Evolutionary conservation across 1,284 basidiomycete species (phyloP), one percentile per base, ranked within the genome.

Genomic region (Naganishia sp.): DNA sequence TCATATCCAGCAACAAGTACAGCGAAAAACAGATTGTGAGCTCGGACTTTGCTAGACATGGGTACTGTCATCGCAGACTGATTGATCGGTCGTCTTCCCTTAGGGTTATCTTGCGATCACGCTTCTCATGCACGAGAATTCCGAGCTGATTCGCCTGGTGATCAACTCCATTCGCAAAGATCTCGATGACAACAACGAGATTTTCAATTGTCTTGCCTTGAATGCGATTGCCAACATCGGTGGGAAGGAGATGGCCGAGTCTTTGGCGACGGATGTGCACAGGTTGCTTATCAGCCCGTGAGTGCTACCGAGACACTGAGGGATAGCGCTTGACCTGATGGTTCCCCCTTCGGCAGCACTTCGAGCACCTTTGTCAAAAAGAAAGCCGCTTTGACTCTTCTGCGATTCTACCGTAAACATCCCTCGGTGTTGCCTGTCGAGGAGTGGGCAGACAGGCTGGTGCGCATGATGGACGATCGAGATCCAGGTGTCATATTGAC

Each of bases 161-260:
- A 93, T 99, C 77, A 98, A 99, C 77, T 97, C 94, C 45, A 96
- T 99, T 72, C 87, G 93, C 58, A 99, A 99, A 78, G 96, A 99
- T 77, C 80, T 99, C 58, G 94, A 98, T 71, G 91, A 92, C 72
- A 91, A 91, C 75, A 92, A 90, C 75, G 96, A 99, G 79, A 85
- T 96, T 71, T 90, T 90, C 81, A 99, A 98, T 75, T 98, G 96
- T 76, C 84, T 99, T 58, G 96, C 96, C 1, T 81, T 99, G 61
- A 96, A 99, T 75, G 96, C 95, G 2, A 97, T 99, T 71, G 96
- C 96, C 17, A 99, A 97, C 75, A 91, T 99, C 32, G 96, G 95
- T 58, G 92, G 94, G 43, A 90, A 89, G 74, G 96, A 98, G 80
- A 99, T 99, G 93, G 94, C 96, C 13, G 96, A 99, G 76, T 88